A percentile compares a stretch with the other conserved stretches of the same genome.
Evolutionary conservation across 2,329 filamentous ascomycete species (phyloP).

Genomic region (Colletotrichum sp.): DNA sequence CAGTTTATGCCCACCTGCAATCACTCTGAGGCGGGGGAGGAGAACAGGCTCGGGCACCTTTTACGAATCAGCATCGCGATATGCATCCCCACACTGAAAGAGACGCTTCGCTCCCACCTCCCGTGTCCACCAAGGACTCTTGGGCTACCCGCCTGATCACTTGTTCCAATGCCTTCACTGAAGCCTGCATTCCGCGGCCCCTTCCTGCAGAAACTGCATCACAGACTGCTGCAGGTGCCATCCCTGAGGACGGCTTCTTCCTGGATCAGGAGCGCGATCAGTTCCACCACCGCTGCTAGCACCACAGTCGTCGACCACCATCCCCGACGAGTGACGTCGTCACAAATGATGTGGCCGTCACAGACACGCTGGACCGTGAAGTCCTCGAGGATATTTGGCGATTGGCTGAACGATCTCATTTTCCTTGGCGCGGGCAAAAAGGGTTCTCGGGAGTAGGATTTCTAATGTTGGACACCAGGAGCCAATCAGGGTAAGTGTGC

Average conservation of each 20-base stretch:
- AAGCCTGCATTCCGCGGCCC: neutral
- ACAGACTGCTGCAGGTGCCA: neutral
- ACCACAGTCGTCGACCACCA: neutral
- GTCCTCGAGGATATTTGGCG: neutral
- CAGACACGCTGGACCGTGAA: neutral
- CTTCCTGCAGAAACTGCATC: constrained; percentile 12
- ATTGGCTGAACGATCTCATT: neutral
- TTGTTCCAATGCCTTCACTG: neutral
- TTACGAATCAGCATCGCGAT: constrained; percentile 9
- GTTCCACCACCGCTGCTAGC: neutral
- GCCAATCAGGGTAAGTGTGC: neutral
- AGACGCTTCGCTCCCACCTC: neutral
- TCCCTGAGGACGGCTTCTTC: neutral
- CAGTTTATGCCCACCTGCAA: constrained; percentile 4
- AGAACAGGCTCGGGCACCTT: neutral
- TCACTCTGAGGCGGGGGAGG: neutral
- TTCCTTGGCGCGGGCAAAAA: neutral
- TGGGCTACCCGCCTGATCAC: constrained; percentile 6
- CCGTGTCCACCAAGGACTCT: neutral
- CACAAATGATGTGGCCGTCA: neutral
- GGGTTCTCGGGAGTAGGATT: neutral
- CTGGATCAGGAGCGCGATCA: neutral
- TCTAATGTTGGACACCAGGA: neutral
- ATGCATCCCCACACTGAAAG: constrained; percentile 8
- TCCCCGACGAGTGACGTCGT: neutral